Conservation (phyloP, 306 rosid species). For the Acacia acuminata region DNA sequence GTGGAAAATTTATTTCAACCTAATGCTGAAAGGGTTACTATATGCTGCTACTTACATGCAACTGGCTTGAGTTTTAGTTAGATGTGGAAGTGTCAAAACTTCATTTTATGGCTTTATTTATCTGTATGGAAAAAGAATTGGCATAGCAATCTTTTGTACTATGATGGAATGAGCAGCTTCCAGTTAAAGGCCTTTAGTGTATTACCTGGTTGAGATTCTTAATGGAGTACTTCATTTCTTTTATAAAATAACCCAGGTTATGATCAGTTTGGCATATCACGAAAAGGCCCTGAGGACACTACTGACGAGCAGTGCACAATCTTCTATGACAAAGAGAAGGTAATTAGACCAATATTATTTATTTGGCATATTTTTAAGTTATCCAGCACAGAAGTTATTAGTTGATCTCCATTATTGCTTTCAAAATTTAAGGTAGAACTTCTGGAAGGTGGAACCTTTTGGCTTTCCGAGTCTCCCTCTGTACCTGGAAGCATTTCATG, state of each 20-base stretch:
- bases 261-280: constrained; percentile 88
- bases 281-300: constrained; percentile 81
- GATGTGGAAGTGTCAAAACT: not conserved
- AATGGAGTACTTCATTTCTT: constrained; percentile 22
- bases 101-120: not conserved
- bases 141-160: not conserved
- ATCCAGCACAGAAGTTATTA: not conserved
- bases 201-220: constrained; percentile 26
- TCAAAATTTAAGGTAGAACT: constrained; percentile 73
- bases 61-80: not conserved
- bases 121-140: not conserved
- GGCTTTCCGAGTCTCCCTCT: constrained; percentile 97
- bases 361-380: constrained; percentile 1
- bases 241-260: constrained; percentile 57
- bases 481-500: constrained; percentile 98
- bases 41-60: not conserved
- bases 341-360: constrained; percentile 25
- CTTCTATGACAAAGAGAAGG: constrained; percentile 93
- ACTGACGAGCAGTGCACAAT: constrained; percentile 92
- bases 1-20: constrained; percentile 8
- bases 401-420: constrained; percentile 2
- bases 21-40: constrained; percentile 4
- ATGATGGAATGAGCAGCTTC: not conserved
- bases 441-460: constrained; percentile 98
- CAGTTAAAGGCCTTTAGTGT: constrained; percentile 17